Conservation (phyloP, 2,329 filamentous ascomycete genomes). For the Colletotrichum gigasporum region DNA sequence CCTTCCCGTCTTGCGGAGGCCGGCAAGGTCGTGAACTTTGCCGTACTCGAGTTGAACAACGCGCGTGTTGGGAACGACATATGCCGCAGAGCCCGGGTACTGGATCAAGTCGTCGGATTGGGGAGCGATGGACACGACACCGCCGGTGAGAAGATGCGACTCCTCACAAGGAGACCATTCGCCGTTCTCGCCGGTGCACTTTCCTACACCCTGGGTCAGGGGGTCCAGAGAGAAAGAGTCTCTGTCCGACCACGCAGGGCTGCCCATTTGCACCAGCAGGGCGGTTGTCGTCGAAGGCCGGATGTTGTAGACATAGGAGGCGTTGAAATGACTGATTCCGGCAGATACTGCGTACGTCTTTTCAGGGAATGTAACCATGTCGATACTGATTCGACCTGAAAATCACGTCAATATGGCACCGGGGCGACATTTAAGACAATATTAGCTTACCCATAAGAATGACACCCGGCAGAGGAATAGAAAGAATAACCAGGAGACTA, state of each 20-base stretch:
- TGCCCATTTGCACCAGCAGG: constrained; percentile 24
- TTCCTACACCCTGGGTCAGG: background rate
- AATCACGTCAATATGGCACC: background rate
- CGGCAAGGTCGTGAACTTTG: constrained; percentile 1
- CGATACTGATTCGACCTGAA: constrained; percentile 9
- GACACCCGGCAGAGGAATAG: constrained; percentile 18
- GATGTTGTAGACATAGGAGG: constrained; percentile 13
- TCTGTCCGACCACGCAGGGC: constrained; percentile 23
- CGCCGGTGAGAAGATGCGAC: constrained; percentile 17
- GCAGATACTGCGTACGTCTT: constrained; percentile 22
- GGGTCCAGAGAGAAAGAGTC: constrained; percentile 23
- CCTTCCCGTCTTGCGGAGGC: background rate
- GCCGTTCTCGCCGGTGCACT: background rate
- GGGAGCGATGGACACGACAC: constrained; percentile 14
- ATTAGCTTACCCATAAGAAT: constrained; percentile 21
- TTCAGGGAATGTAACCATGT: constrained; percentile 26
- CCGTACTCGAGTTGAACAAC: constrained; percentile 22
- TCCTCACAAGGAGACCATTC: constrained; percentile 16
- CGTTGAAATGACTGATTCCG: constrained; percentile 19
- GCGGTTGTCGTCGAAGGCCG: constrained; percentile 7
- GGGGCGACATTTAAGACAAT: background rate
- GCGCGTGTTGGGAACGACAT: constrained; percentile 5
- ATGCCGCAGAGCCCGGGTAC: background rate
- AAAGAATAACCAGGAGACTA: constrained; percentile 22
- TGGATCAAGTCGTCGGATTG: constrained; percentile 15